Conservation (phyloP, 371 early-diverging fungal species). For the Mucor piriformis region DNA sequence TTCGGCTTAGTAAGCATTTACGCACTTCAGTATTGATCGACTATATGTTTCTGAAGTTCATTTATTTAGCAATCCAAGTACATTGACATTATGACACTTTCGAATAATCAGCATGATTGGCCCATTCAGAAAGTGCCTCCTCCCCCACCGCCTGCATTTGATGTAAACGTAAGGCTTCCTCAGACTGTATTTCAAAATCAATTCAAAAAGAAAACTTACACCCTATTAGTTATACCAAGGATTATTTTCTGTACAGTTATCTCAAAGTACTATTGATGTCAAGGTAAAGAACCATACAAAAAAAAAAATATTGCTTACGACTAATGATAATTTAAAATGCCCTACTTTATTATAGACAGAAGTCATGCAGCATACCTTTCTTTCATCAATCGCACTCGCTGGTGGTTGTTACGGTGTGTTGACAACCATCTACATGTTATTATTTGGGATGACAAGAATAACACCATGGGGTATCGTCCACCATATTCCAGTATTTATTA, state of each 20-base stretch:
- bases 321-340: neutral
- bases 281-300: slow-evolving; percentile 19
- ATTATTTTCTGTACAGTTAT: slow-evolving; percentile 33
- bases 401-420: slow-evolving; percentile 49
- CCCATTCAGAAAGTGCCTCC: slow-evolving; percentile 24
- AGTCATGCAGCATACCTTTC: slow-evolving; percentile 39
- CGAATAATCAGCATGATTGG: slow-evolving; percentile 28
- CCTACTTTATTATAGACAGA: slow-evolving; percentile 32
- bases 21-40: neutral
- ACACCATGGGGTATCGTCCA: slow-evolving; percentile 47
- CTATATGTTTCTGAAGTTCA: neutral
- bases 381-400: slow-evolving; percentile 39
- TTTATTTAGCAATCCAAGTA: slow-evolving; percentile 27
- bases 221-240: slow-evolving; percentile 35
- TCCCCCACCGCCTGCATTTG: neutral
- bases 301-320: neutral
- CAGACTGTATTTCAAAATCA: too few relatives aligned
- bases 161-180: slow-evolving; percentile 18
- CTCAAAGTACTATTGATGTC: slow-evolving; percentile 35
- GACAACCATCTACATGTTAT: slow-evolving; percentile 40
- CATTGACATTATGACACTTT: slow-evolving; percentile 37
- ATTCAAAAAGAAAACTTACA: neutral
- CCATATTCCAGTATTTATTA: slow-evolving; percentile 32
- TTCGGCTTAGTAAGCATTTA: slow-evolving; percentile 36
- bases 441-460: slow-evolving; percentile 49